Evolutionary conservation across 169 alveolate species (phyloP).

Genomic region (Plasmodium falciparum): DNA sequence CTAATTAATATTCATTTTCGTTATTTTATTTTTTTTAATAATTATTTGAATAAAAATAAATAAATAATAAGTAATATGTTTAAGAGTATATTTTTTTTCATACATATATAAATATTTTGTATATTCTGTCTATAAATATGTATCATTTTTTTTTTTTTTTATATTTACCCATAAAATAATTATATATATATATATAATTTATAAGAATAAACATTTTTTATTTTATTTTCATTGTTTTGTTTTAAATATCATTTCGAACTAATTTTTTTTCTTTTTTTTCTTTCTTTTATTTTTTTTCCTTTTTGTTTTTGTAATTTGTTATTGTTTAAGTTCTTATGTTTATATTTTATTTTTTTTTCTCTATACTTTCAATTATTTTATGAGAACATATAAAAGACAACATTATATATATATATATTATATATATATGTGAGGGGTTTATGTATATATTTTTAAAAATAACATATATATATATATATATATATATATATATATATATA

Average conservation of each 20-base stretch:
- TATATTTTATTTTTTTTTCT: background rate
- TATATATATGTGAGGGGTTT: background rate
- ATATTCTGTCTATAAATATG: background rate
- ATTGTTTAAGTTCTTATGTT: background rate
- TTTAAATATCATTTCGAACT: background rate
- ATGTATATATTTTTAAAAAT: no score
- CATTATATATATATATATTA: constrained; percentile 1
- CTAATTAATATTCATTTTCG: background rate
- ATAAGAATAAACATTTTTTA: no score
- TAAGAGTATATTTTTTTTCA: no score
- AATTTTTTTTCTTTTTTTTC: background rate
- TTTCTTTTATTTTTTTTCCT: background rate
- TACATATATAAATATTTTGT: no score
- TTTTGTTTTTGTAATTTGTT: constrained; percentile 6
- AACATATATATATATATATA: background rate
- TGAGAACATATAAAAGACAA: constrained; percentile 17
- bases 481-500: background rate
- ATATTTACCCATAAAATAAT: background rate
- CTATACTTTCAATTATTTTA: constrained; percentile 8
- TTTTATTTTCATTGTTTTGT: constrained; percentile 3
- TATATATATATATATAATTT: no score
- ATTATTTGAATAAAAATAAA: background rate
- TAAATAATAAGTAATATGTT: no score
- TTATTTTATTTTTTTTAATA: background rate
- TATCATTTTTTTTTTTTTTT: background rate